These are phyloP conservation scores for Mediolabrus comicus DNA, from an alignment of 108 stramenopile species.

Conservation along the genomic window DNA sequence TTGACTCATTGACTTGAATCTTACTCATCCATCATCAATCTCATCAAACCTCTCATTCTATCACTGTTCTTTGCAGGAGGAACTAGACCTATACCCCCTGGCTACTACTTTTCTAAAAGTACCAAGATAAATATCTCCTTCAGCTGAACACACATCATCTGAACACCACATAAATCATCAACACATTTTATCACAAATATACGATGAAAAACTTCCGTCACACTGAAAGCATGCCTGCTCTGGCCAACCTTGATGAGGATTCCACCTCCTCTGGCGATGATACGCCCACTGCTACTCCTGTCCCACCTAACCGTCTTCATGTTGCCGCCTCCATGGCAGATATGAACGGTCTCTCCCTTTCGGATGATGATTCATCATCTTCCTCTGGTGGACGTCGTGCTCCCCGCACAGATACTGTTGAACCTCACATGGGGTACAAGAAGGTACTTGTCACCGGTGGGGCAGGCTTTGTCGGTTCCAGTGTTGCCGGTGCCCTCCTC, in stretches of 20 bases:
- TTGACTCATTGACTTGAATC: neutral
- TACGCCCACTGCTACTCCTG: neutral
- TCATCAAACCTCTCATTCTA: neutral
- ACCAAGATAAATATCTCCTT: neutral
- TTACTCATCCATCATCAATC: too few relatives aligned
- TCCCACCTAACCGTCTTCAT: neutral
- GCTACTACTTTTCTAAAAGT: neutral
- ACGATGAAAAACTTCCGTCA: conserved; percentile 22
- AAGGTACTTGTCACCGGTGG: conserved; percentile 97
- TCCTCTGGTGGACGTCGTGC: neutral
- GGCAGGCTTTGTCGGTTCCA: conserved; percentile 95
- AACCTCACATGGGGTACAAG: conserved; percentile 79
- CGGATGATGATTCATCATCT: conserved; percentile 1
- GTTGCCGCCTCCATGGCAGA: conserved; percentile 1
- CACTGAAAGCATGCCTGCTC: conserved; percentile 28
- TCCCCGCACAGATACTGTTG: conserved; percentile 2
- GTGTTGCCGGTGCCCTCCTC: conserved; percentile 81
- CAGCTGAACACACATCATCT: neutral
- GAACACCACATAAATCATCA: neutral
- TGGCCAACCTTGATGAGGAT: conserved; percentile 27
- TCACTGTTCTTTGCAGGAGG: conserved; percentile 18
- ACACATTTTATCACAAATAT: neutral
- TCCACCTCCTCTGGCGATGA: conserved; percentile 21
- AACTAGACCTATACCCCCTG: conserved; percentile 21
- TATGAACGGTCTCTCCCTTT: neutral